These are phyloP conservation scores for Aspergillus carlsbadensis DNA, from an alignment of 495 filamentous ascomycete genomes.

Conservation along the genomic window DNA sequence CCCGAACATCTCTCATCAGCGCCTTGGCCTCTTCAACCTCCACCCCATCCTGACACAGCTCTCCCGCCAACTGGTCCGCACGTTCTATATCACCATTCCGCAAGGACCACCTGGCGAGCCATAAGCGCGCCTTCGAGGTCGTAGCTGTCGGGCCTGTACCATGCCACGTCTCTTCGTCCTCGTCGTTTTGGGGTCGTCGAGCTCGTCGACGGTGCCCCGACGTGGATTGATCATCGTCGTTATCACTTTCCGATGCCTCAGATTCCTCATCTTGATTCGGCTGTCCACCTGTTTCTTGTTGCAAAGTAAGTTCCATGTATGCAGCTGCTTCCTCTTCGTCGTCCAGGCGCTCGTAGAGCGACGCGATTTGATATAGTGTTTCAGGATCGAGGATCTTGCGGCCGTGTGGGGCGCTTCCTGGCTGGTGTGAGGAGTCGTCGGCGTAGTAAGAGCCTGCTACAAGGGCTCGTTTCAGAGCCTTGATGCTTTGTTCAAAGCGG, in stretches of 20 bases:
- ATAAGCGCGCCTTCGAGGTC: slow-evolving; percentile 89
- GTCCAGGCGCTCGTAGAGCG: slow-evolving; percentile 77
- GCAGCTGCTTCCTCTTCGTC: slow-evolving; percentile 75
- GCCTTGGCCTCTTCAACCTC: slow-evolving; percentile 99
- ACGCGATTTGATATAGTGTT: slow-evolving; percentile 83
- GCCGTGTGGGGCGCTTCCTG: slow-evolving; percentile 22
- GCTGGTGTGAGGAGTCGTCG: slow-evolving; percentile 36
- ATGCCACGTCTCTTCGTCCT: slow-evolving; percentile 43
- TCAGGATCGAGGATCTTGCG: slow-evolving; percentile 78
- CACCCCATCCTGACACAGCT: slow-evolving; percentile 92
- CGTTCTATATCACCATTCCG: slow-evolving; percentile 66
- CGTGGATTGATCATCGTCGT: slow-evolving; percentile 45
- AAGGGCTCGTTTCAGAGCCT: slow-evolving; percentile 88
- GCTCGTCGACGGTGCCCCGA: slow-evolving; percentile 12
- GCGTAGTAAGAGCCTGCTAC: slow-evolving; percentile 81
- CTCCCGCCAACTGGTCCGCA: slow-evolving; percentile 78
- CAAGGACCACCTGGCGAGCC: slow-evolving; percentile 85
- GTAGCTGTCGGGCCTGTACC: slow-evolving; percentile 80
- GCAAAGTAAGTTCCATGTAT: slow-evolving; percentile 93
- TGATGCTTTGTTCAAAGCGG: slow-evolving; percentile 80
- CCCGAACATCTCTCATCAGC: slow-evolving; percentile 83
- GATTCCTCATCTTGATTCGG: slow-evolving; percentile 34
- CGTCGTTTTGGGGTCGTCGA: slow-evolving; percentile 15
- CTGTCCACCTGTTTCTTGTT: slow-evolving; percentile 69
- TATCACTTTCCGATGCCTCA: slow-evolving; percentile 34